These are phyloP conservation scores for Musa troglodytarum DNA, from an alignment of 176 grass and related monocot species.

Conservation along the genomic window DNA sequence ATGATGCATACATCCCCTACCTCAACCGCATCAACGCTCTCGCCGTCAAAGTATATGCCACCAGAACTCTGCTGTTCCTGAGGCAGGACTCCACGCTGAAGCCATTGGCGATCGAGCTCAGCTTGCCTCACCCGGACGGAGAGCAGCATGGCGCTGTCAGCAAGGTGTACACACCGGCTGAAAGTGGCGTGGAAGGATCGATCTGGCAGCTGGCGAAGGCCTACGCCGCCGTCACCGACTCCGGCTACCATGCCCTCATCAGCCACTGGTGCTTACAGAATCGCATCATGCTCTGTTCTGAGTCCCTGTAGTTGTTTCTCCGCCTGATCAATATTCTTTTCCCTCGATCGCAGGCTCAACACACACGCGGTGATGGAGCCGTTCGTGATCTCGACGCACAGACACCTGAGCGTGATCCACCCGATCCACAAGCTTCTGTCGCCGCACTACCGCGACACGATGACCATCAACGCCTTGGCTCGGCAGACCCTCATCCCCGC, in stretches of 20 bases:
- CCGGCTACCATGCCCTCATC: background rate
- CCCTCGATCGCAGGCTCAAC: background rate
- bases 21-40: too few relatives aligned
- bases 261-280: background rate
- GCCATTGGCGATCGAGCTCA: slow-evolving; percentile 1
- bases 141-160: background rate
- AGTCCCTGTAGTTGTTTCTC: background rate
- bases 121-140: background rate
- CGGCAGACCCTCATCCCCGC: background rate
- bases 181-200: background rate
- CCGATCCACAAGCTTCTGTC: background rate
- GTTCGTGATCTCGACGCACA: background rate
- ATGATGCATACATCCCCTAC: background rate
- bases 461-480: background rate
- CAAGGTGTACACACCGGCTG: background rate
- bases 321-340: background rate
- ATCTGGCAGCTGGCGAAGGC: background rate
- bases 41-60: background rate
- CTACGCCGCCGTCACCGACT: background rate
- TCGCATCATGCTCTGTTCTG: background rate
- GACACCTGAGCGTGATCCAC: background rate
- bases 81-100: background rate
- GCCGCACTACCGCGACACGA: background rate
- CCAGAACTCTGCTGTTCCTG: background rate
- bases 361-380: background rate